phyloP scores from a whole-genome alignment of 78 protist genomes.

The Tieghemostelium lacteum region DNA sequence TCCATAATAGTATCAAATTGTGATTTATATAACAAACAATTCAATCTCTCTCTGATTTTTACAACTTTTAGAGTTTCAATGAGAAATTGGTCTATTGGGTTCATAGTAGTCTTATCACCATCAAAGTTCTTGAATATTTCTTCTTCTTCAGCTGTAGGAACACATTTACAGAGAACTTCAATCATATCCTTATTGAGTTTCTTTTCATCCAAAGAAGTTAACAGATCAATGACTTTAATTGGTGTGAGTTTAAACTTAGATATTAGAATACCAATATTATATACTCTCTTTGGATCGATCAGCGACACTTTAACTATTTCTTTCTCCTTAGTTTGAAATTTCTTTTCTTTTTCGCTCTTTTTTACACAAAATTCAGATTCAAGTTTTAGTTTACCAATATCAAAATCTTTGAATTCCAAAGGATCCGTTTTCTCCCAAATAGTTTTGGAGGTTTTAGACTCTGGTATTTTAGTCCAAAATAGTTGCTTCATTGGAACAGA shows the following conservation, averaged over 20 bases:
- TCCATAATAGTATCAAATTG: constrained; percentile 27
- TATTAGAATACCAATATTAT: constrained; percentile 39
- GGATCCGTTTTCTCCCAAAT: constrained; percentile 42
- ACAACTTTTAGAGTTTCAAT: constrained; percentile 46
- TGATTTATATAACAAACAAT: constrained; percentile 16
- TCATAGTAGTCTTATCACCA: constrained; percentile 23
- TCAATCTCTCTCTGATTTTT: constrained; percentile 59
- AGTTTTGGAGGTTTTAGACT: constrained; percentile 9
- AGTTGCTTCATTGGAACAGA: constrained; percentile 71
- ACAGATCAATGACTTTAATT: constrained; percentile 29
- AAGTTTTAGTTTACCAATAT: constrained; percentile 1
- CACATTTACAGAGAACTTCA: constrained; percentile 14
- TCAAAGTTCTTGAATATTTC: constrained; percentile 26
- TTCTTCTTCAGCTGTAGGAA: constrained; percentile 45
- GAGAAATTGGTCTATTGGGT: constrained; percentile 26
- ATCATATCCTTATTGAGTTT: constrained; percentile 50
- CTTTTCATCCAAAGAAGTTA: constrained; percentile 73
- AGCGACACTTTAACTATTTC: constrained; percentile 9
- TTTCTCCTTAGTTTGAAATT: not conserved
- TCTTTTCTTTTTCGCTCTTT: not conserved
- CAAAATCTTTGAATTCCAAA: constrained; percentile 4
- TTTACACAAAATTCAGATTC: constrained; percentile 45
- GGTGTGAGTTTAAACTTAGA: constrained; percentile 56
- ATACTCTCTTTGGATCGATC: constrained; percentile 22
- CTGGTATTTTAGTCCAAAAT: constrained; percentile 40